Percentiles rank a stretch among this genome's conserved stretches.
phyloP scores from a whole-genome alignment of 2,329 filamentous ascomycete species.

The Aspergillus luchuensis region DNA sequence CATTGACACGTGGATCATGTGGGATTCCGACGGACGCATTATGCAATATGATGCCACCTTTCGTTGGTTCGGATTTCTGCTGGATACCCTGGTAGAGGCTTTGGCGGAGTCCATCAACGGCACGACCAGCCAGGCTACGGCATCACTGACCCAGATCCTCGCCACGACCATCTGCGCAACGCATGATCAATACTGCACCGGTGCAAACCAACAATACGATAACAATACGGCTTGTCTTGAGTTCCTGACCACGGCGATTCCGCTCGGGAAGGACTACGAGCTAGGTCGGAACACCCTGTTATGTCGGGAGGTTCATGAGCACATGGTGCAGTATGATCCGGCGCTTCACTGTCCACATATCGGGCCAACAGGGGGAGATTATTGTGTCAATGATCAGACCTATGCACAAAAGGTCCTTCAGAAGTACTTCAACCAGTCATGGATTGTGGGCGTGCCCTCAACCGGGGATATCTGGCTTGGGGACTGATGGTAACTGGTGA shows the following conservation, averaged over 20 bases:
- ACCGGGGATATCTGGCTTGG: constrained; percentile 23
- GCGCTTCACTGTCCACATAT: constrained; percentile 32
- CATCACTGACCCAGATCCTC: constrained; percentile 10
- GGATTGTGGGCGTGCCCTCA: constrained; percentile 25
- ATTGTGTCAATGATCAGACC: constrained; percentile 31
- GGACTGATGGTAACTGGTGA: not conserved
- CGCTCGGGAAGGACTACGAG: constrained; percentile 29
- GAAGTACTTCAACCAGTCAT: constrained; percentile 29
- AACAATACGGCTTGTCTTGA: constrained; percentile 19
- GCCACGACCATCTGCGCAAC: constrained; percentile 26
- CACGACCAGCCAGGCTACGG: not conserved
- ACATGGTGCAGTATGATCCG: constrained; percentile 33
- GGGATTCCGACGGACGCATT: constrained; percentile 25
- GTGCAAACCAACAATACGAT: constrained; percentile 26
- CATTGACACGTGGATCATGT: constrained; percentile 33
- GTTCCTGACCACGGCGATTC: constrained; percentile 21
- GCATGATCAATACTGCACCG: constrained; percentile 25
- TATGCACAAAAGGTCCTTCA: constrained; percentile 28
- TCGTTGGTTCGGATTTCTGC: constrained; percentile 28
- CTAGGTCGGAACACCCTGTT: constrained; percentile 30
- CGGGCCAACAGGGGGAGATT: constrained; percentile 27
- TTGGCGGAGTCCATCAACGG: constrained; percentile 22
- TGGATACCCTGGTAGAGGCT: constrained; percentile 22
- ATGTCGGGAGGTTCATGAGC: constrained; percentile 33
- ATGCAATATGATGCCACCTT: constrained; percentile 29